Conservation (phyloP, 2,329 filamentous ascomycete genomes). For the Rutstroemia sp. region DNA sequence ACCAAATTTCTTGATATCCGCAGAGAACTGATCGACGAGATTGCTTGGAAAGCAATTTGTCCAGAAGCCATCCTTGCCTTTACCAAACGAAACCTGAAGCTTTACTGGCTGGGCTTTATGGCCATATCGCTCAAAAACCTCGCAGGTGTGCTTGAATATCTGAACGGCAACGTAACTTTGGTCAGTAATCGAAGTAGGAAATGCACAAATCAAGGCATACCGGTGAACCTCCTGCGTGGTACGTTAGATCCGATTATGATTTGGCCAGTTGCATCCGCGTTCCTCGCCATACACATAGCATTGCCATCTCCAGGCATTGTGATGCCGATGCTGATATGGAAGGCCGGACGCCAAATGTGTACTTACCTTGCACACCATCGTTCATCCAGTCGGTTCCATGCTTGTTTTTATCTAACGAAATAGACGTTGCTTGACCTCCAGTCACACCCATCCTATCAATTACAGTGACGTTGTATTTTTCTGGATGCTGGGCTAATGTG, state of each 20-base stretch:
- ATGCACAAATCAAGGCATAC: slow-evolving; percentile 28
- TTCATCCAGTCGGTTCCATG: slow-evolving; percentile 55
- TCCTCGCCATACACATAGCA: too few relatives aligned
- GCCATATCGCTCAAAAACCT: slow-evolving; percentile 52
- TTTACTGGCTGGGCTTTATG: slow-evolving; percentile 50
- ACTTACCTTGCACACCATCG: slow-evolving; percentile 53
- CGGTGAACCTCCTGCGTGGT: background rate
- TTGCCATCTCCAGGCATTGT: too few relatives aligned
- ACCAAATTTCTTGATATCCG: slow-evolving; percentile 48
- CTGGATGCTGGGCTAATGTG: slow-evolving; percentile 56
- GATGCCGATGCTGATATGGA: too few relatives aligned
- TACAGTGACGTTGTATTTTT: slow-evolving; percentile 58
- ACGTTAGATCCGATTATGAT: background rate
- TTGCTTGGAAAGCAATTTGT: slow-evolving; percentile 57
- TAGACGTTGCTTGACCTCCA: slow-evolving; percentile 54
- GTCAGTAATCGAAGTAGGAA: background rate
- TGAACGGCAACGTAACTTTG: slow-evolving; percentile 24
- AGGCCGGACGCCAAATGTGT: too few relatives aligned
- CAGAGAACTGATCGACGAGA: slow-evolving; percentile 46
- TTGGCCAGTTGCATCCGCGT: background rate
- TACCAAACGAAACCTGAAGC: slow-evolving; percentile 56
- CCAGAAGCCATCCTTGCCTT: slow-evolving; percentile 53
- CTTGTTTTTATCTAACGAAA: slow-evolving; percentile 47
- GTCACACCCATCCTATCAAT: slow-evolving; percentile 52
- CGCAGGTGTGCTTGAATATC: slow-evolving; percentile 62